Conservation (phyloP, 2,329 filamentous ascomycete species). For the Rutstroemia sp. region DNA sequence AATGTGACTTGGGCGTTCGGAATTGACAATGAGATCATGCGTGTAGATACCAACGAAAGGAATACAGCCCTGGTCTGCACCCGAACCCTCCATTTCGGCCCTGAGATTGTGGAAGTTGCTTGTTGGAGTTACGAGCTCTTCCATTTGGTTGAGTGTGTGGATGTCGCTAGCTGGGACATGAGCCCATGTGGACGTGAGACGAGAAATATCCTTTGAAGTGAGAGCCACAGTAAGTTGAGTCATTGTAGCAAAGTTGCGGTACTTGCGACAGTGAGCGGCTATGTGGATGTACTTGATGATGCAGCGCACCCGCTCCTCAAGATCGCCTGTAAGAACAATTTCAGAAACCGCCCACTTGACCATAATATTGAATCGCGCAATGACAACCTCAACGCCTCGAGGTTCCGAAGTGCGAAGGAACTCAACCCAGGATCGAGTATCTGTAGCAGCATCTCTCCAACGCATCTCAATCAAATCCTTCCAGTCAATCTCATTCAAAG, state of each 20-base stretch:
- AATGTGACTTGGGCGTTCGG: slow-evolving; percentile 69
- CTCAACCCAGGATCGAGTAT: slow-evolving; percentile 72
- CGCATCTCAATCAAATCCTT: slow-evolving; percentile 77
- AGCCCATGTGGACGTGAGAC: slow-evolving; percentile 63
- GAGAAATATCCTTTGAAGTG: slow-evolving; percentile 63
- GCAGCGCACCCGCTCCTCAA: slow-evolving; percentile 66
- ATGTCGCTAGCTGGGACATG: slow-evolving; percentile 59
- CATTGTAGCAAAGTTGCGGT: slow-evolving; percentile 79
- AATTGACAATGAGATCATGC: slow-evolving; percentile 75
- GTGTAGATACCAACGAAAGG: slow-evolving; percentile 81
- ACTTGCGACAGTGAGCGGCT: slow-evolving; percentile 64
- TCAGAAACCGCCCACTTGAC: slow-evolving; percentile 83
- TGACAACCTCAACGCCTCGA: slow-evolving; percentile 72
- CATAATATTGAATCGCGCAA: slow-evolving; percentile 81
- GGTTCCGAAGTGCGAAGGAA: slow-evolving; percentile 67
- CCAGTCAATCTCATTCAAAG: slow-evolving; percentile 81
- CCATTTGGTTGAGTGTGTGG: slow-evolving; percentile 59
- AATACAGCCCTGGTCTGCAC: slow-evolving; percentile 65
- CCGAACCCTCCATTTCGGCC: slow-evolving; percentile 67
- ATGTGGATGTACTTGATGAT: slow-evolving; percentile 80
- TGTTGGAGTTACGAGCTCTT: slow-evolving; percentile 66
- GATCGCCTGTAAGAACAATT: slow-evolving; percentile 63
- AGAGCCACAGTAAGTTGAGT: slow-evolving; percentile 74
- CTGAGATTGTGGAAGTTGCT: slow-evolving; percentile 72
- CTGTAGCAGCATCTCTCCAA: slow-evolving; percentile 65